Evolutionary conservation across 2,329 filamentous ascomycete species (phyloP), one percentile per base, ranked within the genome.

Genomic region (Neodidymelliopsis sp.): DNA sequence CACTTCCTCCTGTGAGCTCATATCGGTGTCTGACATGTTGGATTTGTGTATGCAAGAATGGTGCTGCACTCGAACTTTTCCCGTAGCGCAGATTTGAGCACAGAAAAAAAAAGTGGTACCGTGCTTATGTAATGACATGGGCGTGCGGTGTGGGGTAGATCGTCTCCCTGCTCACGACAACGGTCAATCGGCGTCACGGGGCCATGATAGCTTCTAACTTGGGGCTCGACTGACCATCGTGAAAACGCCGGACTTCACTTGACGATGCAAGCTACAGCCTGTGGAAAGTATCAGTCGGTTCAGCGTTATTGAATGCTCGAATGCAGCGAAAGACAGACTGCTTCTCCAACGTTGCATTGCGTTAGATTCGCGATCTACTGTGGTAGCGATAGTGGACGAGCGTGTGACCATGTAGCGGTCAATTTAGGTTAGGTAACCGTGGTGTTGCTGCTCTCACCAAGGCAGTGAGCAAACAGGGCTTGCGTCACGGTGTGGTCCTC

Each of bases 1-100:
- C 12, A 40, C 44, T 12, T 59, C 55, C 30, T 50, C 54, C 12
- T 22, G 34, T 13, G 44, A 48, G 20, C 39, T 48, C 49, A 53
- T 53, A n/a, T 53, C 49, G 19, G 35, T 30, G 34, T 49, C 49
- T 48, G 49, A 53, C 49, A 53, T 53, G 2, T 35, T 53, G 35
- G 22, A 18, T 13, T 20, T 18, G 13, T 18, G 15, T 45, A 22
- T 41, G 8, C 29, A 45, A 22, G 2, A 19, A 18, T 13, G 18
- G 18, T 23, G 35, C 19, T 36, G 6, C 20, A 23, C 22, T 36
- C 31, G 42, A 49, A 47, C 41, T 47, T 52, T 52, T 52, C 15
- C 31, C 36, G 24, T 41, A 27, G 23, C 46, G 40, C 43, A 50
- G 41, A 46, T 41, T 52, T 52, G 30, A 36, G 28, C 27, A 29